These are phyloP conservation scores for Xeromyces bisporus DNA, from an alignment of 495 filamentous ascomycete species.

Conservation along the genomic window DNA sequence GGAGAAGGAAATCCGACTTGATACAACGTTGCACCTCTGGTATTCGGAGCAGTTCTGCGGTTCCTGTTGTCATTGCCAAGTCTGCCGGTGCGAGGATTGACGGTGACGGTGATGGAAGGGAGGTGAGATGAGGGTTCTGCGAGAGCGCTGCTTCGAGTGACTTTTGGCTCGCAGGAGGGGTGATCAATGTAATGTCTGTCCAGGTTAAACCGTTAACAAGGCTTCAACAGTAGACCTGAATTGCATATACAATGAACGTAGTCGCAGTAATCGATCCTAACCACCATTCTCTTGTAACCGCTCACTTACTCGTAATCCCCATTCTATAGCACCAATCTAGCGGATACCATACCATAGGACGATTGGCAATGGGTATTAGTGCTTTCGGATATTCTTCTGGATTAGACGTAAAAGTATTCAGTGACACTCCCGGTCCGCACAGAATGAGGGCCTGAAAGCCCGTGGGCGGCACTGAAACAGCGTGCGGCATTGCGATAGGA, in stretches of 20 bases:
- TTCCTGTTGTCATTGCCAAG: conserved; percentile 63
- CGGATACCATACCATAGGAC: conserved; percentile 91
- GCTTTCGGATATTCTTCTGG: conserved; percentile 84
- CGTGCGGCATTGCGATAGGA: conserved; percentile 47
- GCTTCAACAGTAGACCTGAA: too few relatives aligned
- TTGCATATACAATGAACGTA: too few relatives aligned
- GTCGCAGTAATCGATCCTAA: too few relatives aligned
- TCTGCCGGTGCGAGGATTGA: conserved; percentile 57
- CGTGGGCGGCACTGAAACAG: conserved; percentile 47
- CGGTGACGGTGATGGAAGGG: conserved; percentile 55
- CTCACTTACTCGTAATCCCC: conserved; percentile 54
- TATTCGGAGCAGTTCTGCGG: conserved; percentile 74
- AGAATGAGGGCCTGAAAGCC: conserved; percentile 90
- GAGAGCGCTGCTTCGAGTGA: conserved; percentile 63
- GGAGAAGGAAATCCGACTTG: conserved; percentile 68
- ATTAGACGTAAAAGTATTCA: conserved; percentile 81
- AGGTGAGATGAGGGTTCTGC: conserved; percentile 75
- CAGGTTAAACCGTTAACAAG: too few relatives aligned
- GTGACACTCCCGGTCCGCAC: conserved; percentile 76
- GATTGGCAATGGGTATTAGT: conserved; percentile 79
- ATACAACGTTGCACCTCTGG: conserved; percentile 55
- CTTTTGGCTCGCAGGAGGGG: conserved; percentile 52
- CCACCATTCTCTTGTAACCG: too few relatives aligned
- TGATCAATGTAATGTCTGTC: conserved; percentile 67
- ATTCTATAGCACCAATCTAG: conserved; percentile 79